Evolutionary conservation across 495 filamentous ascomycete genomes (phyloP), one percentile per base, ranked within the genome.

Genomic region (Melanomma pulvis-pyrius): DNA sequence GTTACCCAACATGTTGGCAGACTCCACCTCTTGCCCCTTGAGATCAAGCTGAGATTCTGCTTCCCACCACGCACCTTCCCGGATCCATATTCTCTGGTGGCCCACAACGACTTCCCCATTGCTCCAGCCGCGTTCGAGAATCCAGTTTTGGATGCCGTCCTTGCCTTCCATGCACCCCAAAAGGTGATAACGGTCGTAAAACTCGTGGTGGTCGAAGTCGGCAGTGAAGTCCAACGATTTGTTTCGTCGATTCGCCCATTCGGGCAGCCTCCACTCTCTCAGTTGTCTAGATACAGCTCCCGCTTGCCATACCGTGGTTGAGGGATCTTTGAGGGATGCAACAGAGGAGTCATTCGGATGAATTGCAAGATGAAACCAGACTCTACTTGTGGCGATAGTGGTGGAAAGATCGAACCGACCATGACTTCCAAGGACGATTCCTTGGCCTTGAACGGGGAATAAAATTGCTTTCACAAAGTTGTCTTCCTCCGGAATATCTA

Each of bases 11-110:
- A 82, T 82, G 54, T 76, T 79, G 69, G 81, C 78, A 74, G 48
- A 77, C 67, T 58, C 77, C 71, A 34, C 68, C n/a, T 82, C 77
- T 36, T 75, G 77, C 49, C 78, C 78, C 75, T 96, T 96, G 61
- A 97, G 77, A 74, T 98, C 94, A 28, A 98, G 87, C 90, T 97
- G 96, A 63, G 86, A 90, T 77, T 98, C 94, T 12, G 93, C 93
- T 76, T 98, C 96, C 93, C 94, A 97, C 94, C 94, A 98, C 11
- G 92, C 87, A 52, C 80, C 85, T 74, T 98, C 94, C 46, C 94
- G 83, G 82, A 97, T 92, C 94, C 94, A 98, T 39, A 98, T 88
- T 5, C 94, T 87, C 75, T 96, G 90, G 39, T 87, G 84, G 58
- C 94, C 94, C 46, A 98, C 81, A 22, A 96, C 85, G 1, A 97